Conservation (phyloP, 2,329 filamentous ascomycete genomes). For the Colletotrichum sp. region DNA sequence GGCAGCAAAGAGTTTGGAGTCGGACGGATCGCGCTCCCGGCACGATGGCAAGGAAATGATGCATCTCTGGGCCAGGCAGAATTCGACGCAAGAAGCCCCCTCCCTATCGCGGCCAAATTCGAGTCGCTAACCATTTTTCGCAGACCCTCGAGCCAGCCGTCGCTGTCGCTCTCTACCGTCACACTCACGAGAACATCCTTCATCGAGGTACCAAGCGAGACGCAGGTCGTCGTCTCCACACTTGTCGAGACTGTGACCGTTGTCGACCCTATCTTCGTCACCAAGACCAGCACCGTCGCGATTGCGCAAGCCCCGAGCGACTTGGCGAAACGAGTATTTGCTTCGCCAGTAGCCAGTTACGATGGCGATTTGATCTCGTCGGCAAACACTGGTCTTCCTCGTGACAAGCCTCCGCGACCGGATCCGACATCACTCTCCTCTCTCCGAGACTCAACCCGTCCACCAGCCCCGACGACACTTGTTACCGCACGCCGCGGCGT, state of each 20-base stretch:
- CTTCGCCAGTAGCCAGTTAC: neutral
- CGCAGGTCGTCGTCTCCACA: slow-evolving; percentile 22
- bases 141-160: neutral
- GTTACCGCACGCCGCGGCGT: neutral
- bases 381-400: neutral
- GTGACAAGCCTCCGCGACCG: neutral
- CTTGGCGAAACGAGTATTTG: neutral
- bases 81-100: neutral
- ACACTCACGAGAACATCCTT: slow-evolving; percentile 23
- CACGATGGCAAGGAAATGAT: neutral
- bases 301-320: slow-evolving; percentile 23
- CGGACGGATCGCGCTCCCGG: neutral
- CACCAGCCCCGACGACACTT: neutral
- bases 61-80: neutral
- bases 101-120: neutral
- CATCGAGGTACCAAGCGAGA: slow-evolving; percentile 20
- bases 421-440: neutral
- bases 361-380: neutral
- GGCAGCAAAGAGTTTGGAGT: neutral
- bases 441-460: neutral
- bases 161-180: neutral
- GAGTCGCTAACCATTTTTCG: neutral
- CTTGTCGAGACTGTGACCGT: slow-evolving; percentile 28
- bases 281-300: slow-evolving; percentile 27
- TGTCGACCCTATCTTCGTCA: slow-evolving; percentile 25